These are phyloP conservation scores for Rosa multiflora DNA, from an alignment of 306 rosid species.

Conservation along the genomic window DNA sequence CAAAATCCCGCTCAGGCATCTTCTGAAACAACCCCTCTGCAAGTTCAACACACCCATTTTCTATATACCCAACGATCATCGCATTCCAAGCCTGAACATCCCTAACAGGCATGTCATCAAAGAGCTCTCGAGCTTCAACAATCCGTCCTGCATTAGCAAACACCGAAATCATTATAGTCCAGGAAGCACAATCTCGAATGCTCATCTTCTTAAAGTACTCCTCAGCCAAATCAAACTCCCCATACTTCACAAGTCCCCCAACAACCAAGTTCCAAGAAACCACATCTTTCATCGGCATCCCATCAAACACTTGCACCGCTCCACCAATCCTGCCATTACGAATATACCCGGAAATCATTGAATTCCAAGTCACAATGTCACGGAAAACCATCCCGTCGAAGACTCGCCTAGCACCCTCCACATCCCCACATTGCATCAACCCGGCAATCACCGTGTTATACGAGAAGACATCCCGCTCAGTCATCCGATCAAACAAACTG, in stretches of 20 bases:
- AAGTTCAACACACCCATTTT: slow-evolving; percentile 31
- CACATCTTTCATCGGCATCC: slow-evolving; percentile 43
- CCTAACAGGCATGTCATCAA: slow-evolving; percentile 43
- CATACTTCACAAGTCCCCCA: slow-evolving; percentile 46
- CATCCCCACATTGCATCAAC: slow-evolving; percentile 52
- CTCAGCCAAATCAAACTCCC: slow-evolving; percentile 38
- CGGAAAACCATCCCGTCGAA: slow-evolving; percentile 37
- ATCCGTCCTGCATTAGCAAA: slow-evolving; percentile 33
- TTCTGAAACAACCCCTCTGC: slow-evolving; percentile 43
- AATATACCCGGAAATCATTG: slow-evolving; percentile 50
- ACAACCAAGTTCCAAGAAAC: slow-evolving; percentile 58
- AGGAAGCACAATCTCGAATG: slow-evolving; percentile 41
- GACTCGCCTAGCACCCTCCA: slow-evolving; percentile 37
- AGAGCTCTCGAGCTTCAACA: slow-evolving; percentile 37
- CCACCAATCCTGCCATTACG: slow-evolving; percentile 41
- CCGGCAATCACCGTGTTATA: slow-evolving; percentile 51
- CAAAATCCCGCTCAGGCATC: slow-evolving; percentile 42
- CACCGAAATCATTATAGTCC: slow-evolving; percentile 53
- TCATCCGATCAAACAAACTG: slow-evolving; percentile 33
- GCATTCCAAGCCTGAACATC: slow-evolving; percentile 52
- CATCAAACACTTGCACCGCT: slow-evolving; percentile 39
- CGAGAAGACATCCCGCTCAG: slow-evolving; percentile 37
- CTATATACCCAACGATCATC: slow-evolving; percentile 41
- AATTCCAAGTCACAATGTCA: slow-evolving; percentile 52
- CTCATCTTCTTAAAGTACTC: slow-evolving; percentile 37